Evolutionary conservation across 2,329 filamentous ascomycete genomes (phyloP).

Genomic region (Nothophaeocryptopus gaeumannii): DNA sequence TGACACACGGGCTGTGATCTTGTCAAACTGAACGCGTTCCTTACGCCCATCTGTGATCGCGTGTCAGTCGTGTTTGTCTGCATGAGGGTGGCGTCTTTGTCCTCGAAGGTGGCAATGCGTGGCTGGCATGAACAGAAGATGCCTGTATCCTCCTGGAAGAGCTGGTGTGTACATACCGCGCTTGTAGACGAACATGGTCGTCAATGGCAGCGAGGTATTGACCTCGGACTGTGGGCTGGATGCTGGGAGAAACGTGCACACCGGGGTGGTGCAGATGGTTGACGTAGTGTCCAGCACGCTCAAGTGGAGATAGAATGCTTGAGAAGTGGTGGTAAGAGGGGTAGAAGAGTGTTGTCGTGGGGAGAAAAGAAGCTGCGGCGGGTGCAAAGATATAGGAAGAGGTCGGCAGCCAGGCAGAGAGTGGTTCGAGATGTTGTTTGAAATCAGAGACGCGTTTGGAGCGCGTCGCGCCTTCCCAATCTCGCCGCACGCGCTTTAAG

Average conservation of each 20-base stretch:
- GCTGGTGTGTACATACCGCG: conserved; percentile 48
- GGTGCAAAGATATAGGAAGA: conserved; percentile 15
- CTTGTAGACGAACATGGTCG: conserved; percentile 62
- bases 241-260: conserved; percentile 13
- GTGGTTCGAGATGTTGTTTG: no score
- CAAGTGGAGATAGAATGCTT: conserved; percentile 22
- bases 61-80: conserved; percentile 21
- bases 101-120: conserved; percentile 10
- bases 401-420: no score
- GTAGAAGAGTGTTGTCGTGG: conserved; percentile 16
- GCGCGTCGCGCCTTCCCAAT: no score
- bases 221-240: conserved; percentile 20
- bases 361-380: conserved; percentile 11
- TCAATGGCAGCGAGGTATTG: conserved; percentile 25
- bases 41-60: conserved; percentile 81
- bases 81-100: conserved; percentile 14
- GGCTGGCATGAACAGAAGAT: background rate
- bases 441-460: no score
- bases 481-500: no score
- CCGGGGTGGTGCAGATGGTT: conserved; percentile 8
- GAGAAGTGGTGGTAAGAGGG: conserved; percentile 5
- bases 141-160: background rate
- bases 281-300: conserved; percentile 7
- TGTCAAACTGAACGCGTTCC: conserved; percentile 99
- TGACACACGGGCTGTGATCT: conserved; percentile 98